Conservation (phyloP, 495 filamentous ascomycete species). For the Hypoxylon lenormandii region DNA sequence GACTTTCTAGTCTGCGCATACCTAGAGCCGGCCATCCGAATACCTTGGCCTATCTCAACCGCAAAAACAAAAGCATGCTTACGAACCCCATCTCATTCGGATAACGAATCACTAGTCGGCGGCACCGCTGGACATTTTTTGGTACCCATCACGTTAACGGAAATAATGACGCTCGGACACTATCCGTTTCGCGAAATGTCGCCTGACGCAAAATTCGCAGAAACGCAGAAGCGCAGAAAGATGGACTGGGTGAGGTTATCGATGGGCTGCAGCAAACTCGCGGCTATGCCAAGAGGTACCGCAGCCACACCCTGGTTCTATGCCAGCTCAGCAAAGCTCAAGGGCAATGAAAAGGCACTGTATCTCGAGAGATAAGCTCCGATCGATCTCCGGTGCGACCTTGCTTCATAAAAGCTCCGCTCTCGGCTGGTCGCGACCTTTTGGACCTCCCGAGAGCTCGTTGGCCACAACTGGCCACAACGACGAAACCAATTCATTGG, state of each 20-base stretch:
- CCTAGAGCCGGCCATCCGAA: conserved; percentile 9
- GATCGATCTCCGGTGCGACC: conserved; percentile 44
- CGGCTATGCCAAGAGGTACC: conserved; percentile 35
- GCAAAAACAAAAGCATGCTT: conserved; percentile 16
- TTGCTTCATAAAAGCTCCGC: conserved; percentile 39
- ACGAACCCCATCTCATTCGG: conserved; percentile 11
- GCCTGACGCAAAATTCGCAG: conserved; percentile 10
- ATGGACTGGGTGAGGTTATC: conserved; percentile 31
- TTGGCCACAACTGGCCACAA: conserved; percentile 18
- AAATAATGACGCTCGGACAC: conserved; percentile 12
- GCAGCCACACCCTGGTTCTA: conserved; percentile 33
- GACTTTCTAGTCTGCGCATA: conserved; percentile 6
- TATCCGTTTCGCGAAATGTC: conserved; percentile 13
- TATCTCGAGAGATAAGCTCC: conserved; percentile 37
- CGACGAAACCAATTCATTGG: conserved; percentile 32
- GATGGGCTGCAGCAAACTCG: conserved; percentile 28
- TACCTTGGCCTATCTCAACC: conserved; percentile 3
- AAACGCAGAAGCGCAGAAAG: conserved; percentile 10
- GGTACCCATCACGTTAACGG: conserved; percentile 20
- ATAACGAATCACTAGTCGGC: conserved; percentile 26
- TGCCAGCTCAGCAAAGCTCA: conserved; percentile 45
- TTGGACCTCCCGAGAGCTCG: conserved; percentile 15
- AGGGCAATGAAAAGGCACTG: conserved; percentile 17
- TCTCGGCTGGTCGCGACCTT: conserved; percentile 40
- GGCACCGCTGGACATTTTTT: conserved; percentile 14